Evolutionary conservation across 73 alveolate species (phyloP).

Genomic region (Stentor coeruleus): DNA sequence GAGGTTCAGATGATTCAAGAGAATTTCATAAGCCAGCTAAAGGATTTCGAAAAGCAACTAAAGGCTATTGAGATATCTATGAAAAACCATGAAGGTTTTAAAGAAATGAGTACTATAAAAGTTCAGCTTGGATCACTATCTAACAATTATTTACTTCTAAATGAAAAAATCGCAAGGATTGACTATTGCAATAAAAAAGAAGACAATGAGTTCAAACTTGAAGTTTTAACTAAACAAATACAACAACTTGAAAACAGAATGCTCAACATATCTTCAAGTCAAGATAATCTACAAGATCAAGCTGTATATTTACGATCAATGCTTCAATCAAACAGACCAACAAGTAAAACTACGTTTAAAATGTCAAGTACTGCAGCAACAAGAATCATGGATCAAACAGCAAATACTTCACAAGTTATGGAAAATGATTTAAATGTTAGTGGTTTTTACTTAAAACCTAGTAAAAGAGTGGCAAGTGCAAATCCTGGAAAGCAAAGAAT

Average conservation of each 20-base stretch:
- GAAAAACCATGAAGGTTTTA: background rate
- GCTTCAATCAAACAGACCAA: background rate
- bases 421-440: background rate
- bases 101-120: background rate
- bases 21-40: background rate
- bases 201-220: background rate
- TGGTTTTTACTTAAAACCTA: background rate
- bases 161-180: background rate
- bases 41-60: too few species aligned
- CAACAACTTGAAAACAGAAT: background rate
- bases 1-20: background rate
- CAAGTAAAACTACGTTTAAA: background rate
- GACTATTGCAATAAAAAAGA: background rate
- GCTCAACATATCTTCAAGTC: background rate
- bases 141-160: background rate
- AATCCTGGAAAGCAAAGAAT: background rate
- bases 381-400: too few species aligned
- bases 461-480: background rate
- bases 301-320: background rate
- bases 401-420: too few species aligned
- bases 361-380: too few species aligned
- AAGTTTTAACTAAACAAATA: background rate
- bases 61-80: background rate
- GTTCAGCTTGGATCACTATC: background rate
- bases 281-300: background rate